Base-by-base conservation (phyloP, 257 asterid species). In the Penstemon eatonii region DNA sequence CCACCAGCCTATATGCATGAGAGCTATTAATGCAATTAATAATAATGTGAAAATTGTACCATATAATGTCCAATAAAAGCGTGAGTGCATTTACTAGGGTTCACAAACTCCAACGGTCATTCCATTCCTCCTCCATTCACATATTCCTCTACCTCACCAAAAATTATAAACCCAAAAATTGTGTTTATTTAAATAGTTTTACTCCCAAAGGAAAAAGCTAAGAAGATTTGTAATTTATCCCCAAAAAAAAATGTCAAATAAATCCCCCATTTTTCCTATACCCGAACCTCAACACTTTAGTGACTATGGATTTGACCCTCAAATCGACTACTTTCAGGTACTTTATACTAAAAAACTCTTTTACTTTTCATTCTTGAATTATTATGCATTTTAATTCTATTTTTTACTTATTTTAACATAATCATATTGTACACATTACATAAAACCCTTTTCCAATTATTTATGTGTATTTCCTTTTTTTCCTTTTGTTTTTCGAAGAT, bases 261-360 rank as follows among this genome's bases (percentile, higher is more conserved):
- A 79, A 40, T 51, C 83, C 49, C 92, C 95, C 65, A 56, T 89
- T 65, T 88, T 88, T 57, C 77, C 89, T 33, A 65, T 85, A 10
- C 39, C 73, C 1, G 69, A 83, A 76, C 88, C 91, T 59, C 97
- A 76, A 13, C 95, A 88, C 66, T 91, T 85, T 73, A 76, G 84
- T 59, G 95, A 91, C 79, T 88, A 83, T 72, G 95, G 92, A 64
- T 87, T 88, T 65, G 92, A 91, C 79, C 82, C 95, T 40, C 95
- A 91, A 57, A 77, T 88, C 65, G 85, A 88, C 79, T 86, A 91
- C 65, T 86, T 80, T 56, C 96, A 91, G 96, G 97, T 85, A 72
- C 41, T 7, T 0, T 3, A 12, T n/a, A 3, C 38, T 37, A 5
- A 3, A 10, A 12, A 7, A 0, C 8, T 60, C 3, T 25, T 50